These are phyloP conservation scores for Striga asiatica DNA, from an alignment of 257 asterid species.

Conservation along the genomic window DNA sequence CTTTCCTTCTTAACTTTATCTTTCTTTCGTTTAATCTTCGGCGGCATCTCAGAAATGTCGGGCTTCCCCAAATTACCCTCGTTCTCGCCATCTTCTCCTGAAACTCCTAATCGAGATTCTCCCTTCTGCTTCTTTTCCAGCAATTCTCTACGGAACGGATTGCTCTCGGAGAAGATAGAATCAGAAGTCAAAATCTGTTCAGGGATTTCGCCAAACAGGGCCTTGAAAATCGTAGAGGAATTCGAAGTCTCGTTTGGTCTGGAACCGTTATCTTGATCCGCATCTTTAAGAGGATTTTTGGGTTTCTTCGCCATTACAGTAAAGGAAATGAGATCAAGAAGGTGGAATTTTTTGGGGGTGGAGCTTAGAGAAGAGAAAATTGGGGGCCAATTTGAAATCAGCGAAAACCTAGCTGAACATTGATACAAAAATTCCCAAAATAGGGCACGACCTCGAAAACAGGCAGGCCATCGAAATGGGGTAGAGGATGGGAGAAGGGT, in stretches of 20 bases:
- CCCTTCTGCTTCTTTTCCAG: constrained; percentile 17
- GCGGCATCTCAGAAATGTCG: constrained; percentile 21
- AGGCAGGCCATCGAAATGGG: too few relatives aligned
- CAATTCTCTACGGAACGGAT: constrained; percentile 62
- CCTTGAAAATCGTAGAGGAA: constrained; percentile 36
- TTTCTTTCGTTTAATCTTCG: constrained; percentile 31
- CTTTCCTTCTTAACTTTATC: constrained; percentile 17
- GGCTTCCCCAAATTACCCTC: constrained; percentile 16
- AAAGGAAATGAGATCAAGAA: background rate
- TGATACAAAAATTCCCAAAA: background rate
- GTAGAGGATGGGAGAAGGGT: too few relatives aligned
- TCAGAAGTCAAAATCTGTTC: constrained; percentile 22
- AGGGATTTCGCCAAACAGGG: constrained; percentile 45
- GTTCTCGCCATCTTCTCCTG: constrained; percentile 16
- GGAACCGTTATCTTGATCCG: constrained; percentile 16
- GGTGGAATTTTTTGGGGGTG: too few relatives aligned
- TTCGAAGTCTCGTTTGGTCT: constrained; percentile 18
- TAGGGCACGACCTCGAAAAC: too few relatives aligned
- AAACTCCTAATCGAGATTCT: constrained; percentile 8
- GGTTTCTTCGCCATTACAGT: constrained; percentile 45
- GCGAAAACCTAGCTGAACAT: constrained; percentile 16
- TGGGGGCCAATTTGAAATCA: background rate
- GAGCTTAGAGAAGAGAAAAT: background rate
- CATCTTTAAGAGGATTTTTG: constrained; percentile 22
- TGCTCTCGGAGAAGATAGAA: constrained; percentile 58